These are phyloP conservation scores for Corrigiola litoralis DNA, from an alignment of 179 eudicot species.

Conservation along the genomic window DNA sequence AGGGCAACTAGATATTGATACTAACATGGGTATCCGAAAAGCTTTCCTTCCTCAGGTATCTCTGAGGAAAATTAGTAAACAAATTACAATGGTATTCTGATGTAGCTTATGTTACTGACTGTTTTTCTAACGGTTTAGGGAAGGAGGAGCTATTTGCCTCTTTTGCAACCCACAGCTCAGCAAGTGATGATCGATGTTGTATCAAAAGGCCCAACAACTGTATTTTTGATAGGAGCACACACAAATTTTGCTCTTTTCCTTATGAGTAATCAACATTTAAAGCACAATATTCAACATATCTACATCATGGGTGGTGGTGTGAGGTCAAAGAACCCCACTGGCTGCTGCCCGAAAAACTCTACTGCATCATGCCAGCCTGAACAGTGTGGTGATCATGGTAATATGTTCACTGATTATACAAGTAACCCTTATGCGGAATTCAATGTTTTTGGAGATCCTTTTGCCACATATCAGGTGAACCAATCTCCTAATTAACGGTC, in stretches of 20 bases:
- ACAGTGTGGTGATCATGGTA: slow-evolving; percentile 71
- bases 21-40: slow-evolving; percentile 69
- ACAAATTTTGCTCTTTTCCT: slow-evolving; percentile 78
- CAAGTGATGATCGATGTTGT: slow-evolving; percentile 69
- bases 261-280: slow-evolving; percentile 67
- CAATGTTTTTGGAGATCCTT: slow-evolving; percentile 81
- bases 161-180: slow-evolving; percentile 66
- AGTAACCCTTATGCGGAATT: slow-evolving; percentile 86
- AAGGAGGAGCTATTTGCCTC: slow-evolving; percentile 58
- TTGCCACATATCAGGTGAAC: slow-evolving; percentile 82
- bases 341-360: slow-evolving; percentile 60
- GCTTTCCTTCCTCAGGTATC: slow-evolving; percentile 79
- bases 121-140: slow-evolving; percentile 40
- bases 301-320: slow-evolving; percentile 87
- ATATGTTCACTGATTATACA: slow-evolving; percentile 57
- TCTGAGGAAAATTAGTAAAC: not conserved
- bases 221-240: slow-evolving; percentile 56
- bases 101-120: not conserved
- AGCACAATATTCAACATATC: slow-evolving; percentile 76
- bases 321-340: slow-evolving; percentile 61
- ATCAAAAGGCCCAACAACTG: slow-evolving; percentile 68
- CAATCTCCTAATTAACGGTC: not conserved
- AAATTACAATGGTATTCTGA: too few species aligned
- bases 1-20: slow-evolving; percentile 63
- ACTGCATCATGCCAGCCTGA: slow-evolving; percentile 42